phyloP scores from a whole-genome alignment of 1,284 basidiomycete genomes.

The Pseudozyma thailandica region DNA sequence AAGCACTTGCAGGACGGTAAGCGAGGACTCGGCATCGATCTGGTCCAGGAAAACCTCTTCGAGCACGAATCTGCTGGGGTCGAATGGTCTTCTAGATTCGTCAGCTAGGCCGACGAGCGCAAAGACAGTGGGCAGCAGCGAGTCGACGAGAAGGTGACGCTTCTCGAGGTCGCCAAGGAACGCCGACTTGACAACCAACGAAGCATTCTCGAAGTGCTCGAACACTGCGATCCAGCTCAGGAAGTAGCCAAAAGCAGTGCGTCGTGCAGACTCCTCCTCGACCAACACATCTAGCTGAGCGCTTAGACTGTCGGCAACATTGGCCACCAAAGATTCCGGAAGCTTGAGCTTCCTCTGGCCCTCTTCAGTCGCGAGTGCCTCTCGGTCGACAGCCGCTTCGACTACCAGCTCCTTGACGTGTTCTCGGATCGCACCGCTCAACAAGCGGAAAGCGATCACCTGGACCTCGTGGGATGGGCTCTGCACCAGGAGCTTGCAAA shows the following conservation, averaged over 20 bases:
- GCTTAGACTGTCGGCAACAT: conserved; percentile 33
- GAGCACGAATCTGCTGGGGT: conserved; percentile 82
- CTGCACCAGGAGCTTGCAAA: conserved; percentile 44
- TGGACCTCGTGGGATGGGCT: conserved; percentile 50
- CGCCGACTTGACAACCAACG: conserved; percentile 79
- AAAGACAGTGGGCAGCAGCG: conserved; percentile 81
- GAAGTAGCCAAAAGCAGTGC: conserved; percentile 71
- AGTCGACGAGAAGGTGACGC: conserved; percentile 74
- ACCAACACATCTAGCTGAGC: conserved; percentile 29
- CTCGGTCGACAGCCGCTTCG: conserved; percentile 46
- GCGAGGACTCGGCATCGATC: conserved; percentile 52
- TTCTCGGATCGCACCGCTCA: conserved; percentile 40
- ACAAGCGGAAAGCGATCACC: conserved; percentile 45
- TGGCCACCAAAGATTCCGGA: conserved; percentile 32
- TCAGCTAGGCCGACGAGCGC: conserved; percentile 72
- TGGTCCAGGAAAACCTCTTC: conserved; percentile 83
- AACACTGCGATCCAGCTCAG: conserved; percentile 89
- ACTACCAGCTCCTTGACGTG: conserved; percentile 59
- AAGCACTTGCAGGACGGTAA: conserved; percentile 74
- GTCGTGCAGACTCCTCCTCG: conserved; percentile 32
- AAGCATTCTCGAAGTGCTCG: conserved; percentile 87
- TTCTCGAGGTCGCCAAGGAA: conserved; percentile 88
- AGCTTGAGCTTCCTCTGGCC: conserved; percentile 24
- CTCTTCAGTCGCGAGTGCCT: conserved; percentile 29
- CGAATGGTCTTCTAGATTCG: conserved; percentile 72